Evolutionary conservation across 2,329 filamentous ascomycete genomes (phyloP), one percentile per base, ranked within the genome.

Genomic region (Penicillium sp.): DNA sequence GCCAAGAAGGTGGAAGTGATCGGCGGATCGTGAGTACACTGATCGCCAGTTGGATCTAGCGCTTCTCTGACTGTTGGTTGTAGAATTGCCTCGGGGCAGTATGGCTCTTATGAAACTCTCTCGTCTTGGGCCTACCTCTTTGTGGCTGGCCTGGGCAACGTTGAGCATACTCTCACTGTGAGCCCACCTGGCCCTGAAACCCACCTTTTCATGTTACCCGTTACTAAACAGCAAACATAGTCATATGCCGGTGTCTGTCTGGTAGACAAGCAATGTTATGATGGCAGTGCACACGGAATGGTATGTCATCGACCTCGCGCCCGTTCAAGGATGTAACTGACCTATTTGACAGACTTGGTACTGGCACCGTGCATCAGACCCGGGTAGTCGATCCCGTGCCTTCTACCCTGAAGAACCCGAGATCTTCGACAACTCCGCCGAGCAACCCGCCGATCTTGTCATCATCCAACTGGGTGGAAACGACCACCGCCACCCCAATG

Each of bases 201-300:
- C 27, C 27, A 29, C 13, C 0, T 26, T 2, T 33, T 16, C 3
- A 8, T 21, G n/a, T 47, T 47, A n/a, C n/a, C 33, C 31, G 7
- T 39, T 39, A 19, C n/a, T 39, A 9, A 5, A 21, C n/a, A 14
- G 11, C 11, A 6, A 19, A 24, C 29, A 11, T 31, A 71, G 70
- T 67, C 69, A n/a, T 85, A 84, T 56, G 83, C 84, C 0, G 84
- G 84, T 5, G 84, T 85, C 48, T 86, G 84, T 61, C 74, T 84
- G 2, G 74, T 77, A 16, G 83, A 86, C 61, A 76, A 82, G 53
- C 65, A 80, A 48, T 87, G 84, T 70, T 86, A 80, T 73, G 82
- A 81, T 4, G 83, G 82, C 1, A 80, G 80, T 43, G 73, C 74
- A 7, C 72, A 76, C 37, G 81, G 81, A 16, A 79, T 81, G 64